A percentile compares a stretch with the other conserved stretches of the same genome.
Evolutionary conservation across 805 yeast species (phyloP).

Genomic region (Kuraishia ogatae): DNA sequence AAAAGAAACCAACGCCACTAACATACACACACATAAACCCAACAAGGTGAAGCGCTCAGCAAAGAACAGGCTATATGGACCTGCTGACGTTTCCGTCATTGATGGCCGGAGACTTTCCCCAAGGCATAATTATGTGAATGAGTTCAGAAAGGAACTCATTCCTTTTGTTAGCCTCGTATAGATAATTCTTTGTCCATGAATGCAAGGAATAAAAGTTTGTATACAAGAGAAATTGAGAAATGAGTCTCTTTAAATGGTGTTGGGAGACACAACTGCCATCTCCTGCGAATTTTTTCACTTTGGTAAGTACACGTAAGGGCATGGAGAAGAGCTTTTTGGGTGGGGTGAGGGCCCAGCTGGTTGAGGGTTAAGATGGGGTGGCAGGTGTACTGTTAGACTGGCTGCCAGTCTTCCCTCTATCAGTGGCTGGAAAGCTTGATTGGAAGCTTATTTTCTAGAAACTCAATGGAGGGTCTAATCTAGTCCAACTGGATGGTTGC

Average conservation of each 20-base stretch:
- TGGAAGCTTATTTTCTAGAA: too few species aligned
- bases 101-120: constrained; percentile 88
- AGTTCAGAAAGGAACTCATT: constrained; percentile 7
- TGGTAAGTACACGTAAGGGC: neutral
- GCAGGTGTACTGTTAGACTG: too few species aligned
- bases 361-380: too few species aligned
- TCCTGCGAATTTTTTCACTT: neutral
- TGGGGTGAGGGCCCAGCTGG: too few species aligned
- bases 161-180: constrained; percentile 58
- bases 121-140: constrained; percentile 37
- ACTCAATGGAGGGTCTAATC: too few species aligned
- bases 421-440: too few species aligned
- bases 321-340: too few species aligned
- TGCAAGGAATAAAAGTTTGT: constrained; percentile 27
- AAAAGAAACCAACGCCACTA: neutral
- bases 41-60: neutral
- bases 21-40: neutral
- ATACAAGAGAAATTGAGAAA: too few species aligned
- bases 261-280: neutral
- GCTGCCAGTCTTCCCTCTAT: too few species aligned
- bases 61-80: neutral
- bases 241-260: neutral
- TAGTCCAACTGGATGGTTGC: too few species aligned
- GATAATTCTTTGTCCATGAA: constrained; percentile 73
- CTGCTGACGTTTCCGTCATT: constrained; percentile 47